Base-by-base conservation (phyloP, 108 stramenopile species). In the Chaetoceros tenuissimus region DNA sequence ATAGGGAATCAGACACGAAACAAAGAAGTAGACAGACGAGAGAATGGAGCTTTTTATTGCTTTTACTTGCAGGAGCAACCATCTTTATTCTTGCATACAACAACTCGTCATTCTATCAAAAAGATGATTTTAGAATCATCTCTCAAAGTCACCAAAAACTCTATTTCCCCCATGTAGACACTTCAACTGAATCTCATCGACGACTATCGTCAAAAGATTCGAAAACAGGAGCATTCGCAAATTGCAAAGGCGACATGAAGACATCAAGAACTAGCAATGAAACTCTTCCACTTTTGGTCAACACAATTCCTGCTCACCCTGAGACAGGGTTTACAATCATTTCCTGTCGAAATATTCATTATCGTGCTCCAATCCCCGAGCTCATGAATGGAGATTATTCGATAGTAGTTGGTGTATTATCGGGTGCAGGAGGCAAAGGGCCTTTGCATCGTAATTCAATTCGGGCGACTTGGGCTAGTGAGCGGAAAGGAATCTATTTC, bases 381-480 rank as follows among this genome's bases (percentile, higher is more conserved):
- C 5, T 40, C 13, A 13, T 10, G 13, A 40, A 40, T 5, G 34
- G 34, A 13, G 34, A 13, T 13, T 40, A 40, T 40, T 40, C 34
- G 8, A 13, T 40, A 5, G 34, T 40, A 40, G 34, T 58, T 2
- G 57, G 57, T 24, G 57, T 58, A 13, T 45, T 58, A 22, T 58
- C 57, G 20, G 57, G 45, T 46, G 57, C 57, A 21, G 43, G 40
- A 19, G 57, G 57, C 22, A 44, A 46, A 20, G 57, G 57, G 18
- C 57, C 46, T 5, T 24, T 24, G 18, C 43, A 45, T 5, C 57
- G 57, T 20, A 19, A 25, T 24, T 40, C 57, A 40, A 58, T 58
- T 34, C 57, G 57, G 22, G 20, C 22, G 16, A 58, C 57, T 21
- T 58, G 57, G 57, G 57, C 40, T 20, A 40, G 34, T 5, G 13